Base-by-base conservation (phyloP, 139 green algal genomes). In the Tetradesmus lagerheimii region DNA sequence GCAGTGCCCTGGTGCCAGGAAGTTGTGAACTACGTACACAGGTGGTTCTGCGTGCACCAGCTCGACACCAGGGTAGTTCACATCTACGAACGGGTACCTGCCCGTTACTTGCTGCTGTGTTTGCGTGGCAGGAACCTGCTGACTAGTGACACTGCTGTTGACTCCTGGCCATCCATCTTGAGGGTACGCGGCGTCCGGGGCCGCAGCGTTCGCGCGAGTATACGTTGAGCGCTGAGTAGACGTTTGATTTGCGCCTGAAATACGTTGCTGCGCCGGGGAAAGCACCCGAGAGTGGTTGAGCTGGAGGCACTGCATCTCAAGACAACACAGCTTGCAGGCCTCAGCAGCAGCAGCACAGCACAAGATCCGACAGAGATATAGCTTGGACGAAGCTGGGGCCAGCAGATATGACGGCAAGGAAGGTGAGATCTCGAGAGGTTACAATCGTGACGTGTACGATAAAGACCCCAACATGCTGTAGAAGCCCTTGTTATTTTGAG, bases 11-110 rank as follows among this genome's bases (percentile, higher is more conserved):
- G 81, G 50, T 34, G 39, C 34, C 31, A 87, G 81, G 25, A 87
- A 43, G 34, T 87, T 87, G 81, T 87, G 81, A 3, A 76, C 47
- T 2, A 87, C 18, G 27, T 87, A 87, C 29, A 87, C 81, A 87
- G 81, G 81, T 15, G 81, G 81, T 29, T 87, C 81, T 20, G 81
- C 81, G 23, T 76, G 45, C 50, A 87, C 20, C 34, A 77, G 81
- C 29, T 87, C 34, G n/a, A 87, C 2, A 4, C 81, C 81, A 8
- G 31, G 81, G 45, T 76, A 50, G 29, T 11, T 0, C 0, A 34
- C 27, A 16, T 87, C 47, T 77, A 87, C 77, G 47, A 66, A 87
- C 1, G 81, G 81, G 81, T 87, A 87, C 8, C 25, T 64, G 12
- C 50, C 50, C 50, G 50, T 25, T 27, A 14, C 50, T 25, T 64